phyloP scores from a whole-genome alignment of 2,329 filamentous ascomycete genomes.

The Epichloe elymi region DNA sequence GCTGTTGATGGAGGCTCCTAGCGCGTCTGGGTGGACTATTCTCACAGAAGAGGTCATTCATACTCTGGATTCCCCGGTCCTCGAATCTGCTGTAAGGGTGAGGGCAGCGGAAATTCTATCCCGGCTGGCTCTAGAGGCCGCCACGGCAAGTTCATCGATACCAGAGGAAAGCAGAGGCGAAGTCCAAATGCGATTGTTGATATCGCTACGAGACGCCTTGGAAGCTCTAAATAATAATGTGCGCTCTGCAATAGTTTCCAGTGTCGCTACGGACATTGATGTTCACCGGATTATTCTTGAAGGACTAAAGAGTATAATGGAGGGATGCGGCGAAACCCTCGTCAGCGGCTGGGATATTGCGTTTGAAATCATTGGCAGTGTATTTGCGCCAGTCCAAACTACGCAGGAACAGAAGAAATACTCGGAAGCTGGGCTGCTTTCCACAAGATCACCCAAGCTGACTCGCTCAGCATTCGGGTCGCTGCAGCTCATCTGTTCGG shows the following conservation, averaged over 20 bases:
- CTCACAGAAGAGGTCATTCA: constrained; percentile 44
- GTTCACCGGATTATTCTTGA: constrained; percentile 73
- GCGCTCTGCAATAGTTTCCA: constrained; percentile 40
- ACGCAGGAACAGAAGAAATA: constrained; percentile 21
- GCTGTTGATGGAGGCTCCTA: constrained; percentile 52
- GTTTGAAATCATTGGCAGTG: constrained; percentile 73
- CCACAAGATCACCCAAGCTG: constrained; percentile 55
- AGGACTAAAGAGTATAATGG: constrained; percentile 67
- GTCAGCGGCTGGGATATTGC: constrained; percentile 74
- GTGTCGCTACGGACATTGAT: constrained; percentile 55
- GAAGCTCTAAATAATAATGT: constrained; percentile 37
- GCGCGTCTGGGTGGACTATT: constrained; percentile 62
- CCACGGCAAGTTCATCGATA: constrained; percentile 40
- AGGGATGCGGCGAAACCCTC: constrained; percentile 77
- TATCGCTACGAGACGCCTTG: constrained; percentile 50
- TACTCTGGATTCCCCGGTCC: constrained; percentile 33
- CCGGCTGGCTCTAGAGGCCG: constrained; percentile 42
- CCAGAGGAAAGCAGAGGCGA: constrained; percentile 36
- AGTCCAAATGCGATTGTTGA: constrained; percentile 61
- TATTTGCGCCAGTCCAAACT: constrained; percentile 44
- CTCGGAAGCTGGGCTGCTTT: constrained; percentile 21
- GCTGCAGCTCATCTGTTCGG: constrained; percentile 83
- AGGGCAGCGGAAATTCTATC: constrained; percentile 54
- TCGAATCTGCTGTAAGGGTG: constrained; percentile 39
- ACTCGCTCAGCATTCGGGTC: constrained; percentile 82